A percentile compares a stretch with the other conserved stretches of the same genome.
Evolutionary conservation across 306 rosid species (phyloP).

Genomic region (Trifolium pratense): DNA sequence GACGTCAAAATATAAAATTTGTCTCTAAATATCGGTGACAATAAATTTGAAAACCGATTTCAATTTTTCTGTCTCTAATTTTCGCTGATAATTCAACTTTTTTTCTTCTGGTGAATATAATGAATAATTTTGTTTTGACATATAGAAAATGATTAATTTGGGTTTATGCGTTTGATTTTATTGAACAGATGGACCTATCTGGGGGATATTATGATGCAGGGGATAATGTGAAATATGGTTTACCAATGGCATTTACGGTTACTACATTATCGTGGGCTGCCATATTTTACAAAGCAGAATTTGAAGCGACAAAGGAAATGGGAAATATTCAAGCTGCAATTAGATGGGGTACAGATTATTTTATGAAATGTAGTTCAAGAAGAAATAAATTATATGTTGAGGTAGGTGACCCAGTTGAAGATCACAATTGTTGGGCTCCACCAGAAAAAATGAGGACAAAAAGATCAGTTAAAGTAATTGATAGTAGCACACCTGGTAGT

Average conservation of each 20-base stretch:
- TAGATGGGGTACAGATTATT: slow-evolving; percentile 90
- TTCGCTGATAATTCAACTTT: neutral
- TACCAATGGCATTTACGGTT: slow-evolving; percentile 93
- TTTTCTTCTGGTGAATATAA: neutral
- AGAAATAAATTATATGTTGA: slow-evolving; percentile 62
- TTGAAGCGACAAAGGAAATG: slow-evolving; percentile 61
- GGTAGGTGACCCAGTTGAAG: slow-evolving; percentile 80
- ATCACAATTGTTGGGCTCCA: slow-evolving; percentile 81
- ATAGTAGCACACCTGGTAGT: slow-evolving; percentile 55
- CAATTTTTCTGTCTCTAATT: neutral
- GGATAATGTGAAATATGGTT: slow-evolving; percentile 88
- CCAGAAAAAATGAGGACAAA: slow-evolving; percentile 83
- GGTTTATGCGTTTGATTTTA: neutral
- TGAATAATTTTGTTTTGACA: too few relatives aligned
- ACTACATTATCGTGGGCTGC: slow-evolving; percentile 89
- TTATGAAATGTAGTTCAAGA: slow-evolving; percentile 59
- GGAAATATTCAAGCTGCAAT: slow-evolving; percentile 58
- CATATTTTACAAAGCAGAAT: slow-evolving; percentile 53
- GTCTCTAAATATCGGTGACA: neutral
- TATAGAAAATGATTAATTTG: neutral
- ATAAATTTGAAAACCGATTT: too few relatives aligned
- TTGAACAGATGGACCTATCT: slow-evolving; percentile 66
- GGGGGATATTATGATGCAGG: slow-evolving; percentile 99
- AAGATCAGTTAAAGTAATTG: slow-evolving; percentile 67
- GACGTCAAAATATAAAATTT: neutral